Conservation (phyloP, 2,329 filamentous ascomycete species). For the Trichoderma semiorbis region DNA sequence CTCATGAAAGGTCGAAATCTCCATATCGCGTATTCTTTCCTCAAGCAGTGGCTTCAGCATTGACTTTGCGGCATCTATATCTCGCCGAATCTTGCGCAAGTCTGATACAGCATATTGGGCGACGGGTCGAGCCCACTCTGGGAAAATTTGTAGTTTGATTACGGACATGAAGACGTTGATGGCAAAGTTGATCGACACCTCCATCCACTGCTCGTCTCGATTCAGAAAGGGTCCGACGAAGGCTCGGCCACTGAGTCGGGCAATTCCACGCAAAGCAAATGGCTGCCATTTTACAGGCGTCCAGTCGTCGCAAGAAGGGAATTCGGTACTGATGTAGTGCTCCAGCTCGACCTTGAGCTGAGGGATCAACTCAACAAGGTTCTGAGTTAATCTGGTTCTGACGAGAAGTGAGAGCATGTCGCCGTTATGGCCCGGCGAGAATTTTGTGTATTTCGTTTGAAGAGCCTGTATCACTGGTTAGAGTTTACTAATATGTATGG, state of each 20-base stretch:
- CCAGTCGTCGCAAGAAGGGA: slow-evolving; percentile 53
- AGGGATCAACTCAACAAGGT: slow-evolving; percentile 44
- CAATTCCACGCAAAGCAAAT: slow-evolving; percentile 49
- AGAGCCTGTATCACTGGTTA: slow-evolving; percentile 38
- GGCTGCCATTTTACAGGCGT: slow-evolving; percentile 51
- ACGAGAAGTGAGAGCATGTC: slow-evolving; percentile 44
- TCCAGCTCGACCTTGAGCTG: slow-evolving; percentile 47
- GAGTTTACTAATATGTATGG: background rate
- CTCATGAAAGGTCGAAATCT: slow-evolving; percentile 36
- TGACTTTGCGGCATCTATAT: slow-evolving; percentile 40
- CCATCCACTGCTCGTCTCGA: slow-evolving; percentile 52
- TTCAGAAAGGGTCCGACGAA: slow-evolving; percentile 51
- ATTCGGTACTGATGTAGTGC: slow-evolving; percentile 44
- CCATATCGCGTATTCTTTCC: slow-evolving; percentile 42
- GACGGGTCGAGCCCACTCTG: slow-evolving; percentile 46
- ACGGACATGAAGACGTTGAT: slow-evolving; percentile 47
- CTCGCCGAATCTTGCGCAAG: slow-evolving; percentile 41
- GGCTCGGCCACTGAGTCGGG: slow-evolving; percentile 50
- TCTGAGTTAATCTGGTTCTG: slow-evolving; percentile 46
- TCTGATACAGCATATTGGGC: slow-evolving; percentile 47
- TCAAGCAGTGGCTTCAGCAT: slow-evolving; percentile 46
- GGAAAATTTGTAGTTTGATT: slow-evolving; percentile 50
- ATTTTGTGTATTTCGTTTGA: slow-evolving; percentile 50
- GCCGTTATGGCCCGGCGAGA: slow-evolving; percentile 44
- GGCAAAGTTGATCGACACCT: slow-evolving; percentile 49